Base-by-base conservation (phyloP, 23 red algal species). In the Gracilaria vermiculophylla region DNA sequence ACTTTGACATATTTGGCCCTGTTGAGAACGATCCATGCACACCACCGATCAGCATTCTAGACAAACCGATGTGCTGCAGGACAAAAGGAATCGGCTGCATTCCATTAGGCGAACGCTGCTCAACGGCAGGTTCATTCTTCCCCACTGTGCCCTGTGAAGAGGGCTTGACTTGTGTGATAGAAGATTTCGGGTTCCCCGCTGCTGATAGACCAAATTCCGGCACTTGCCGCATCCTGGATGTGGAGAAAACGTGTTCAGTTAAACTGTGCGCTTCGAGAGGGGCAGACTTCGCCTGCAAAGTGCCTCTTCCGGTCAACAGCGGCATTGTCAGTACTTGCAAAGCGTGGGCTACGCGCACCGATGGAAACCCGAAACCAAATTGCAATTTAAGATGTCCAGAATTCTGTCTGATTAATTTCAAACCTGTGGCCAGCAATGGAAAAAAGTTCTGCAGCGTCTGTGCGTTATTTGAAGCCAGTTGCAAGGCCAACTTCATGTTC, bases 71-170 rank as follows among this genome's bases (percentile, higher is more conserved):
- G 20, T 85, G 81, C 25, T 85, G 81, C 81, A 51, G 31, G 19
- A 32, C 62, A 39, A 44, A 23, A 49, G 81, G 81, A 49, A 67
- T 85, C 40, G 81, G 81, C 43, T 85, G 81, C 81, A 29, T 85
- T 54, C 17, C 41, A 28, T 16, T 53, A 2, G 81, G 81, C 28
- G 40, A 39, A 49, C 9, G 44, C 3, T 85, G 81, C 81, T 69
- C 58, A 2, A 85, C 81, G 28, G 3, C 19, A 6, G 79, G 79
- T 35, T 53, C 51, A 19, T 50, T 83, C 56, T 53, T 55, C 60
- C 75, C 75, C 21, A 24, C 79, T 57, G 4, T 61, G n/a, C 79
- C 79, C 3, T 83, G 79, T 37, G 79, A 53, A 23, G 37, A 49
- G 35, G 57, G 57, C n/a, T 49, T 73, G 31, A 67, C 32, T 5